phyloP scores from a whole-genome alignment of 1,284 basidiomycete species.

The Irpex lacteus region DNA sequence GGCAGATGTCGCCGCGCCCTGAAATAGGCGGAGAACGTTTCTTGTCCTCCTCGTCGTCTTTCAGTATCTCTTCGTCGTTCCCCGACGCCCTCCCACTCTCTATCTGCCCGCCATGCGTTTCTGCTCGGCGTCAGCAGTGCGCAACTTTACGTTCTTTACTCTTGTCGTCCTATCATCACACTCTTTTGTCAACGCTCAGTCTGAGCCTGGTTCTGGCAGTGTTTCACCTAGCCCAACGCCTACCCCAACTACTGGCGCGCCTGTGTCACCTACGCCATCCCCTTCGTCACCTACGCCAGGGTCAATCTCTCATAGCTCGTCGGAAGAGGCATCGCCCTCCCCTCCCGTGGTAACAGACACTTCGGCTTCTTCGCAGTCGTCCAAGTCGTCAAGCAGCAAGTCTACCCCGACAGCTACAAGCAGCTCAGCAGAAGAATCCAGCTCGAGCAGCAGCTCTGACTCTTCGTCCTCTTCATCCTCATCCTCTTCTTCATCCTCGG shows the following conservation, averaged over 20 bases:
- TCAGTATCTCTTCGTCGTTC: conserved; percentile 14
- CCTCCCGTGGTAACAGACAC: neutral
- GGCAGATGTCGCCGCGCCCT: neutral
- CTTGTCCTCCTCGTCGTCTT: conserved; percentile 11
- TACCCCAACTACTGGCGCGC: conserved; percentile 5
- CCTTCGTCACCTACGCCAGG: conserved; percentile 3
- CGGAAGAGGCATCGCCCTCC: conserved; percentile 12
- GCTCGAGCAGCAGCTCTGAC: conserved; percentile 2
- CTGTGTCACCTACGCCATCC: neutral
- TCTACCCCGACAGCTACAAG: conserved; percentile 1
- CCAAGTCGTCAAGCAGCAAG: neutral
- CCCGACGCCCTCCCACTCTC: conserved; percentile 19
- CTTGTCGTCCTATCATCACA: conserved; percentile 32
- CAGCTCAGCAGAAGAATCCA: neutral
- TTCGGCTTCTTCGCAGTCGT: neutral
- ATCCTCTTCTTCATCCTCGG: neutral
- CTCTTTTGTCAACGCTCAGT: conserved; percentile 28
- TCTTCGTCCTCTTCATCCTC: conserved; percentile 5
- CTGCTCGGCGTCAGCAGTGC: conserved; percentile 28
- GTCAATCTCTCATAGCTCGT: conserved; percentile 1
- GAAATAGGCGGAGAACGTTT: conserved; percentile 1
- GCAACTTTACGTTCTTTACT: conserved; percentile 34
- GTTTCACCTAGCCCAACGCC: neutral
- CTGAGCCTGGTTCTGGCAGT: neutral
- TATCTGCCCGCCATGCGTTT: conserved; percentile 25